phyloP scores from a whole-genome alignment of 768 basidiomycete species.

The Cystofilobasidium capitatum region DNA sequence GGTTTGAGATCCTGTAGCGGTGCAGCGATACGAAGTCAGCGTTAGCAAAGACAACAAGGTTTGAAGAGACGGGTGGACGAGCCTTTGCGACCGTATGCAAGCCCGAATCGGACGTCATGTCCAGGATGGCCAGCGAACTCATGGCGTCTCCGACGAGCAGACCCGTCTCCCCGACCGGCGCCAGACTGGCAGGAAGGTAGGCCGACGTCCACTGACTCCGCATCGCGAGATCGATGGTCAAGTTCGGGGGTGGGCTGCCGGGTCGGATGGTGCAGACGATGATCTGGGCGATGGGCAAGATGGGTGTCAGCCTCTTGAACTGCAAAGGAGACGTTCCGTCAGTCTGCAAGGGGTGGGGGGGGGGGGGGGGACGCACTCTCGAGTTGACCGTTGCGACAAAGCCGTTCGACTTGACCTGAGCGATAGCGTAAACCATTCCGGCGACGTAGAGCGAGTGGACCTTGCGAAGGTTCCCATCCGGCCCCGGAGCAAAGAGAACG shows the following conservation, averaged over 20 bases:
- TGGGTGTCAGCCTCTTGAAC: too few species aligned
- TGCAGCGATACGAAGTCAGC: conserved; percentile 35
- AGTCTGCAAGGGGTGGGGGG: neutral
- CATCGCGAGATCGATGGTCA: conserved; percentile 45
- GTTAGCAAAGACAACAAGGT: neutral
- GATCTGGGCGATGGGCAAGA: neutral
- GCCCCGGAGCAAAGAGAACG: conserved; percentile 44
- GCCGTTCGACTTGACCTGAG: conserved; percentile 42
- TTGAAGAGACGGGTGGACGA: neutral
- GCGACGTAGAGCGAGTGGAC: conserved; percentile 45
- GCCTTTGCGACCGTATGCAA: conserved; percentile 21
- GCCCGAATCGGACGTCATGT: conserved; percentile 23
- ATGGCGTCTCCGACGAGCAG: conserved; percentile 72
- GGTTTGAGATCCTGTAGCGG: conserved; percentile 37
- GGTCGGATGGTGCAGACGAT: neutral
- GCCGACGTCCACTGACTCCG: conserved; percentile 80
- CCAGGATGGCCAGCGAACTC: conserved; percentile 63
- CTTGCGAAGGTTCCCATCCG: conserved; percentile 32
- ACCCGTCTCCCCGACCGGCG: conserved; percentile 44
- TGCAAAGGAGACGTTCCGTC: neutral
- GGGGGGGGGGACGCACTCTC: conserved; percentile 47
- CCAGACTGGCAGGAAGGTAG: conserved; percentile 63
- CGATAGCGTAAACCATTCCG: conserved; percentile 64
- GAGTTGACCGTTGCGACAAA: conserved; percentile 67
- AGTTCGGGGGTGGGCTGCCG: conserved; percentile 24